Conservation (phyloP, 1,284 basidiomycete genomes). For the Prillingera fragicola region DNA sequence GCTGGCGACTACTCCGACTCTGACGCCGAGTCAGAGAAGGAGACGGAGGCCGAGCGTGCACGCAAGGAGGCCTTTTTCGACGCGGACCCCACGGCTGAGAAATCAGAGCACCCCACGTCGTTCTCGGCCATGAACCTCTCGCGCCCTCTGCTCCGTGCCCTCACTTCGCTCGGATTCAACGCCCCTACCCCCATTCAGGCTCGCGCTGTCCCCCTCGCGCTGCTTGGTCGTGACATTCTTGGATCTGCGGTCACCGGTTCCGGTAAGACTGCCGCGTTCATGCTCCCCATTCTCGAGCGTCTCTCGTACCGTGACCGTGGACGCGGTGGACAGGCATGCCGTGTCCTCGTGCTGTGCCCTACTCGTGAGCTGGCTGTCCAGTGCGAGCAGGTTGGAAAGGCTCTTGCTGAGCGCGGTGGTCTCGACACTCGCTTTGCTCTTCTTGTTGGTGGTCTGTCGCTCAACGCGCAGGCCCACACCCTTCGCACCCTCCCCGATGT, state of each 20-base stretch:
- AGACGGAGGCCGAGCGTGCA: conserved; percentile 66
- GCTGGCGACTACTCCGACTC: conserved; percentile 29
- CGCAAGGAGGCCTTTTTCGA: conserved; percentile 83
- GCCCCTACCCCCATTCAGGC: conserved; percentile 94
- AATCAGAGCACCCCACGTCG: conserved; percentile 52
- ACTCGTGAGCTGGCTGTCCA: conserved; percentile 93
- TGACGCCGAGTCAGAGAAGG: conserved; percentile 55
- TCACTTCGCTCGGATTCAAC: conserved; percentile 72
- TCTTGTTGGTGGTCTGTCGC: conserved; percentile 85
- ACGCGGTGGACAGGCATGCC: conserved; percentile 73
- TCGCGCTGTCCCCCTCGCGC: conserved; percentile 82
- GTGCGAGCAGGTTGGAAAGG: conserved; percentile 83
- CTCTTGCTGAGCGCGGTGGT: conserved; percentile 64
- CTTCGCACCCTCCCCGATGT: conserved; percentile 83
- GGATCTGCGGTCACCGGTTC: conserved; percentile 93
- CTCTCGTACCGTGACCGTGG: conserved; percentile 82
- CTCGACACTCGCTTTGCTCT: conserved; percentile 85
- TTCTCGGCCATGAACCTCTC: conserved; percentile 85
- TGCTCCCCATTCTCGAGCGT: conserved; percentile 87
- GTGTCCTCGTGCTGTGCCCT: conserved; percentile 86
- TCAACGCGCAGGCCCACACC: conserved; percentile 82
- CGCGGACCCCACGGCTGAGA: conserved; percentile 46
- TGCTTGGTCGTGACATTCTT: conserved; percentile 91
- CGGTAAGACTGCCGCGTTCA: conserved; percentile 94
- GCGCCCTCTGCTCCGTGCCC: conserved; percentile 77